Percentiles rank a stretch among this genome's conserved stretches.
phyloP scores from a whole-genome alignment of 225 moss, liverwort and hornwort genomes.

The Asterella californica region DNA sequence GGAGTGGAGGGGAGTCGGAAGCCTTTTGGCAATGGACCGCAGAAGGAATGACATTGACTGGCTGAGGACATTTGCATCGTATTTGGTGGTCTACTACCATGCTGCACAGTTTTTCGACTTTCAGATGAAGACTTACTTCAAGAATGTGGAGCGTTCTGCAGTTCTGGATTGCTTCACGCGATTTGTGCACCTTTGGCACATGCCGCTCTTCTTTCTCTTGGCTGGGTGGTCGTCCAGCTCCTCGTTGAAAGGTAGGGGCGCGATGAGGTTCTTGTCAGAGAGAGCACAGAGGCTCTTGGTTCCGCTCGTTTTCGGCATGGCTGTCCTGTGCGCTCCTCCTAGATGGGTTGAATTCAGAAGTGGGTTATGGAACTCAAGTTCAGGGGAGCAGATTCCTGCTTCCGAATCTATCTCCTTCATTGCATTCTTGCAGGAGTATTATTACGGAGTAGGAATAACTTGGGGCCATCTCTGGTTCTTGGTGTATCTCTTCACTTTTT shows the following conservation, averaged over 20 bases:
- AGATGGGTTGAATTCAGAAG: slow-evolving; percentile 41
- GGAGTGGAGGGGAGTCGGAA: no score
- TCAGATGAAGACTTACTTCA: slow-evolving; percentile 34
- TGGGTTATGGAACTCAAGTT: slow-evolving; percentile 23
- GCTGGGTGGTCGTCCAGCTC: slow-evolving; percentile 39
- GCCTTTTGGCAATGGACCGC: neutral
- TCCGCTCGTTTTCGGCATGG: slow-evolving; percentile 38
- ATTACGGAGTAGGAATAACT: slow-evolving; percentile 27
- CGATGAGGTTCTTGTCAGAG: slow-evolving; percentile 23
- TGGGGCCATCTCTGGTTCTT: slow-evolving; percentile 49
- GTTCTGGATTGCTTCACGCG: slow-evolving; percentile 30
- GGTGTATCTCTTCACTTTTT: slow-evolving; percentile 47
- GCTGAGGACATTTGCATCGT: slow-evolving; percentile 40
- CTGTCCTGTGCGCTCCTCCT: slow-evolving; percentile 32
- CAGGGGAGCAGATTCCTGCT: slow-evolving; percentile 15
- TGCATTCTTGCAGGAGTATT: slow-evolving; percentile 30
- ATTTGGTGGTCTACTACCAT: slow-evolving; percentile 39
- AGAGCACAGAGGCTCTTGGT: slow-evolving; percentile 30
- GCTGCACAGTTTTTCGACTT: slow-evolving; percentile 42
- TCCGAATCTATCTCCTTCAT: slow-evolving; percentile 30
- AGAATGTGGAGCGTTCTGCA: slow-evolving; percentile 33
- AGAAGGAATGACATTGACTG: slow-evolving; percentile 43
- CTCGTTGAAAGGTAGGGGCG: slow-evolving; percentile 30
- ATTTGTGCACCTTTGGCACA: slow-evolving; percentile 47
- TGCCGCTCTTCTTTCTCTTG: slow-evolving; percentile 48